Evolutionary conservation across 2,329 filamentous ascomycete species (phyloP).

Genomic region (Camillea tinctor): DNA sequence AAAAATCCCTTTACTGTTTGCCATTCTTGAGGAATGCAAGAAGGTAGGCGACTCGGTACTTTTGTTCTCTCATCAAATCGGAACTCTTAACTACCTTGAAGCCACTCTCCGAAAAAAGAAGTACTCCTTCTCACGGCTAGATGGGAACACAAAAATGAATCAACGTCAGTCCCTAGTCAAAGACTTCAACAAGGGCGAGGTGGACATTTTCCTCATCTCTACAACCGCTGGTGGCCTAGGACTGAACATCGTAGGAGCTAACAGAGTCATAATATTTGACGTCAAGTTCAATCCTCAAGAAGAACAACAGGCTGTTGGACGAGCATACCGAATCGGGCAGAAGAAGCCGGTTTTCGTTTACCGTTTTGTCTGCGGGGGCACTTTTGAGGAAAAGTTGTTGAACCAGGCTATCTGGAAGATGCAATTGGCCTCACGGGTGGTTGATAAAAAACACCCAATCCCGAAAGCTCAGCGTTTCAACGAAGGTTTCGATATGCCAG

Average conservation of each 20-base stretch:
- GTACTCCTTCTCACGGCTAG: constrained; percentile 58
- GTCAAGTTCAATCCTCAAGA: constrained; percentile 76
- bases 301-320: constrained; percentile 84
- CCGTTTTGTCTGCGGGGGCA: constrained; percentile 73
- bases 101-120: constrained; percentile 49
- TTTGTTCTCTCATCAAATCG: constrained; percentile 73
- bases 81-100: constrained; percentile 68
- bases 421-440: constrained; percentile 73
- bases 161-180: constrained; percentile 64
- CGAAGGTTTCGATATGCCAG: constrained; percentile 61
- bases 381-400: constrained; percentile 73
- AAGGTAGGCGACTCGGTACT: constrained; percentile 69
- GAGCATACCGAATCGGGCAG: constrained; percentile 84
- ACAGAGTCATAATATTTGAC: constrained; percentile 84
- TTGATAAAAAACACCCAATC: constrained; percentile 79
- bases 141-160: constrained; percentile 59
- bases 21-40: constrained; percentile 67
- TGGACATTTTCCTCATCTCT: constrained; percentile 74
- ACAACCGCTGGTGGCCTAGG: constrained; percentile 80
- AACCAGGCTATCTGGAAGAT: constrained; percentile 79
- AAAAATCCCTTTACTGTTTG: constrained; percentile 65
- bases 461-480: constrained; percentile 59
- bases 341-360: constrained; percentile 81
- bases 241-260: constrained; percentile 80
- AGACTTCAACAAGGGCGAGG: constrained; percentile 60